Conservation (phyloP, 1,139 yeast species). For the Hemisphaericaspora subhashii region DNA sequence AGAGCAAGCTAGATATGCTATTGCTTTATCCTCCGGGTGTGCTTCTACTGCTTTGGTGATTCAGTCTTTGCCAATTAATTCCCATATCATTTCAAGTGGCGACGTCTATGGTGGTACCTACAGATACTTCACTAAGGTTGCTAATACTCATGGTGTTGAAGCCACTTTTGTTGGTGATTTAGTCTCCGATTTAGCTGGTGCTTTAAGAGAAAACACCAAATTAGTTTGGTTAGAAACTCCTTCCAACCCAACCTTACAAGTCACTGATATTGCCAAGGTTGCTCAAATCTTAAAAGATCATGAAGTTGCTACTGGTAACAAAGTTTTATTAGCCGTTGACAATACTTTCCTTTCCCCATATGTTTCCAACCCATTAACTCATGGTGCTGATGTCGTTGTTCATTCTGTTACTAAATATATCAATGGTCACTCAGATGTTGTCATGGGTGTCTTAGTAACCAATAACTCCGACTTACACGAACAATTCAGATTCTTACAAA, state of each 20-base stretch:
- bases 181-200: conserved; percentile 54
- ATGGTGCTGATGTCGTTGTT: conserved; percentile 84
- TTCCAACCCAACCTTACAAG: conserved; percentile 79
- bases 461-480: conserved; percentile 62
- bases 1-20: conserved; percentile 74
- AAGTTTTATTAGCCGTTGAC: conserved; percentile 74
- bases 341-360: conserved; percentile 95
- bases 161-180: conserved; percentile 69
- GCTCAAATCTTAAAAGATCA: conserved; percentile 50
- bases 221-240: conserved; percentile 91
- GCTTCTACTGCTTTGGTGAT: conserved; percentile 81
- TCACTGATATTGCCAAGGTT: conserved; percentile 69
- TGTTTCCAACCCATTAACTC: conserved; percentile 76
- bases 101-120: conserved; percentile 95
- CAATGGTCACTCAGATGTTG: conserved; percentile 92
- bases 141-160: conserved; percentile 73
- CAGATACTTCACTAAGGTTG: conserved; percentile 86
- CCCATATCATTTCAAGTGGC: conserved; percentile 78
- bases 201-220: conserved; percentile 62
- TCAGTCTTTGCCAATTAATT: conserved; percentile 70
- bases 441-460: conserved; percentile 80
- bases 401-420: conserved; percentile 91
- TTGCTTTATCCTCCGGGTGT: conserved; percentile 84
- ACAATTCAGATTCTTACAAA: conserved; percentile 73
- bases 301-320: conserved; percentile 47